These are phyloP conservation scores for Alternaria sp. DNA, from an alignment of 2,329 filamentous ascomycete genomes.

Conservation along the genomic window DNA sequence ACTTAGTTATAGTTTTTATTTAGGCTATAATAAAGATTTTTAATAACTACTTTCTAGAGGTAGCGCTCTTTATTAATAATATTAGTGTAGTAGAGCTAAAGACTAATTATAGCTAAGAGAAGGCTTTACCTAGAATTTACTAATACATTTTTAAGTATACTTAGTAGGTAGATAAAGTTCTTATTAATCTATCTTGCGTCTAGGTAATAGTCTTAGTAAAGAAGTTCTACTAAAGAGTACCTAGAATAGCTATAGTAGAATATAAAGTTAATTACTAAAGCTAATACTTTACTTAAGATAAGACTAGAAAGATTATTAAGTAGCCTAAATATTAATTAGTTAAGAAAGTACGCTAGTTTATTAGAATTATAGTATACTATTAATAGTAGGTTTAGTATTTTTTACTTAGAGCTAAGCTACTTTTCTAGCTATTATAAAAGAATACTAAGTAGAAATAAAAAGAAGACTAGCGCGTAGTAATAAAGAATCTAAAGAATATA, in stretches of 20 bases:
- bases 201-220: background rate
- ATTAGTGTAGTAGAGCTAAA: background rate
- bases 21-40: slow-evolving; percentile 6
- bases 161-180: background rate
- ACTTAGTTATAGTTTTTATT: slow-evolving; percentile 1
- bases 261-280: background rate
- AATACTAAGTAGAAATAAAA: background rate
- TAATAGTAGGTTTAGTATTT: background rate
- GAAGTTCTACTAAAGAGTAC: background rate
- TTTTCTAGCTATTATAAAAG: background rate
- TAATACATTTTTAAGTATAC: background rate
- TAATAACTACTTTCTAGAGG: background rate
- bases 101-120: background rate
- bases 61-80: background rate
- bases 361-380: slow-evolving; percentile 6
- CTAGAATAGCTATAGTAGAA: background rate
- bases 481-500: background rate
- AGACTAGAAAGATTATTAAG: background rate
- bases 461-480: background rate
- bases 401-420: background rate
- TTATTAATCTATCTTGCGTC: background rate
- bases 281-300: background rate
- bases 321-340: background rate
- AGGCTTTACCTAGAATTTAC: background rate
- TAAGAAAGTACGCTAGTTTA: background rate